Conservation (phyloP, 2,329 filamentous ascomycete species). For the Aschersonia sp. region DNA sequence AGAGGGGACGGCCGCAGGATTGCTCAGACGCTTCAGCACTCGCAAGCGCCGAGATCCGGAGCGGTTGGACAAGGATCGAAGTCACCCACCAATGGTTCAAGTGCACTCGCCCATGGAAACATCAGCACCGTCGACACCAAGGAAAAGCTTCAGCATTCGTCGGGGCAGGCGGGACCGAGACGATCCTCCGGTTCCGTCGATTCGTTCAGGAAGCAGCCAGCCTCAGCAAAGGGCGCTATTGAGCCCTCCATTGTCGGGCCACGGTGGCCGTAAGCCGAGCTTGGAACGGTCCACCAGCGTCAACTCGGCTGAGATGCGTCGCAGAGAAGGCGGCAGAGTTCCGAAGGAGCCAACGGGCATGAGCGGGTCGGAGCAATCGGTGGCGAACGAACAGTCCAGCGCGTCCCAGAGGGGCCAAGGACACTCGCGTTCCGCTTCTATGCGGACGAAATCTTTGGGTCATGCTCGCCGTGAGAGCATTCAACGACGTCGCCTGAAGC, state of each 20-base stretch:
- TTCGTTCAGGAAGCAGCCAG: conserved; percentile 45
- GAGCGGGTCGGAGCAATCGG: conserved; percentile 67
- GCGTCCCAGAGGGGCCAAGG: conserved; percentile 35
- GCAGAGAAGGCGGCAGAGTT: conserved; percentile 35
- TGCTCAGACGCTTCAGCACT: conserved; percentile 84
- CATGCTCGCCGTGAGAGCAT: conserved; percentile 86
- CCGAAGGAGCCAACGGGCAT: conserved; percentile 55
- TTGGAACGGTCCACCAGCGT: conserved; percentile 83
- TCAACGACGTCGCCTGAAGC: conserved; percentile 63
- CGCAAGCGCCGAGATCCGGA: conserved; percentile 57
- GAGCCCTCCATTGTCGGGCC: conserved; percentile 53
- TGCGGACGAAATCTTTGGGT: conserved; percentile 73
- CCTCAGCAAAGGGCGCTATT: conserved; percentile 67
- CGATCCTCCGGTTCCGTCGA: conserved; percentile 28
- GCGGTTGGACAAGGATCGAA: conserved; percentile 46
- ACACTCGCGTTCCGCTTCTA: conserved; percentile 45
- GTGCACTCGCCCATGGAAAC: conserved; percentile 48
- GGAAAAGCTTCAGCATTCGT: conserved; percentile 81
- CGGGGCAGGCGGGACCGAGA: conserved; percentile 39
- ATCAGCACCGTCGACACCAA: conserved; percentile 37
- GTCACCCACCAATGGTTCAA: conserved; percentile 58
- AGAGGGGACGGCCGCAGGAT: conserved; percentile 71
- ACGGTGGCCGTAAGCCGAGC: conserved; percentile 42
- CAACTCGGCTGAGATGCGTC: conserved; percentile 69
- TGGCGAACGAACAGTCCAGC: conserved; percentile 34